Base-by-base conservation (phyloP, 345 rosid genomes). In the Hibiscus tridactylites region DNA sequence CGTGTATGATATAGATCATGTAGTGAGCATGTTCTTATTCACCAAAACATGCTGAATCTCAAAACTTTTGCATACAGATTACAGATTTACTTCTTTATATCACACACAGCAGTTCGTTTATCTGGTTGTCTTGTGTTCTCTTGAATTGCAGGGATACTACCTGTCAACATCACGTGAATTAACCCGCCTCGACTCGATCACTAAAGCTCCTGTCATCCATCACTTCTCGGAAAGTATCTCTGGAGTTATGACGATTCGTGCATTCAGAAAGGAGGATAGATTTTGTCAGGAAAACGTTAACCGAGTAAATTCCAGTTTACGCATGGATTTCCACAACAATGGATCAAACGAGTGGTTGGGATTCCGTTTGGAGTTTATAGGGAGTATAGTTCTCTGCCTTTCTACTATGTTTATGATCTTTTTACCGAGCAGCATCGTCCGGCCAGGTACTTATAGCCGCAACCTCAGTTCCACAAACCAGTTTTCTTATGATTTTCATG, bases 331-430 rank as follows among this genome's bases (percentile, higher is more conserved):
- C 81, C 96, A 91, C 85, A 94, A 94, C 73, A 81, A 86, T 42
- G 96, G 96, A 42, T 90, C 95, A 0, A 94, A 94, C 65, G 97
- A 90, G 68, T 94, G 98, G 98, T 75, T 94, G 66, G 97, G 95
- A n/a, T 88, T 94, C 72, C 91, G 95, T 15, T 71, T 90, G 80
- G 93, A 94, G 73, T 75, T 91, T 16, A 67, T 91, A 11, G 98
- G 96, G n/a, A 88, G 95, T 76, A 46, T 85, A 80, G 80, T 87
- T 59, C 92, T 94, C 50, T 94, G 96, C 81, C 33, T 84, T 57
- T 87, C 93, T 21, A 87, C 93, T 63, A 19, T 88, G 83, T 89
- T 87, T 85, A 84, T 94, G 92, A 89, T 88, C 54, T 31, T 90
- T 76, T 80, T 94, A 39, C 98, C 98, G 21, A 85, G 96, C 83